Conservation (phyloP, 2,329 filamentous ascomycete genomes). For the Claviceps quebecensis region DNA sequence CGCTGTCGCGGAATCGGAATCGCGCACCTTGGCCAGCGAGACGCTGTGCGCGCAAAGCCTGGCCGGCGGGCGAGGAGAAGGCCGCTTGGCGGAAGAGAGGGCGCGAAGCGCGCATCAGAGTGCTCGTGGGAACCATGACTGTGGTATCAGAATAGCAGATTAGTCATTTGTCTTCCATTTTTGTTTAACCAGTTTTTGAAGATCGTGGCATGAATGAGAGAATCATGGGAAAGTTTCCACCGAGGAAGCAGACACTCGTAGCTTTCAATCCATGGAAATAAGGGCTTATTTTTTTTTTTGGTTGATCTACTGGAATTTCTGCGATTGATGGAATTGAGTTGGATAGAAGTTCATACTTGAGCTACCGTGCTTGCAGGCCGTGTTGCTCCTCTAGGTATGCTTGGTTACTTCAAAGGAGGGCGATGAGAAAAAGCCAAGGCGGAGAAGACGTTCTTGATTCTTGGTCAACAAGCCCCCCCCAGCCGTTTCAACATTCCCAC, state of each 20-base stretch:
- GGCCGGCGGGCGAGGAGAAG: conserved; percentile 12
- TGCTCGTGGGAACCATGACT: conserved; percentile 30
- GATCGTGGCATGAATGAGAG: background rate
- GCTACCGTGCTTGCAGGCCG: background rate
- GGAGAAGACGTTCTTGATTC: too few relatives aligned
- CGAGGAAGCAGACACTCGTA: background rate
- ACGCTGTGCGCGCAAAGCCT: conserved; percentile 33
- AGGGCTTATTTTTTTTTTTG: background rate
- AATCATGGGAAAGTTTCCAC: background rate
- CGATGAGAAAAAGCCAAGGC: background rate
- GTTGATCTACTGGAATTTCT: background rate
- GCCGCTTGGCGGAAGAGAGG: conserved; percentile 40
- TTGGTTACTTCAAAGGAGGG: background rate
- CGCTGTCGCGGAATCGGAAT: conserved; percentile 26
- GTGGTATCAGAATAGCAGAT: background rate
- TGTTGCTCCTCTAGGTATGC: background rate
- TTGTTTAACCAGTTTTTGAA: background rate
- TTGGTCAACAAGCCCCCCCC: too few relatives aligned
- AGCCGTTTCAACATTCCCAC: too few relatives aligned
- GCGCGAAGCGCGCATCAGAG: conserved; percentile 39
- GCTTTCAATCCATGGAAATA: background rate
- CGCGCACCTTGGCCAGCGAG: conserved; percentile 11
- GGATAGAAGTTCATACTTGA: background rate
- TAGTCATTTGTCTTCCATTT: background rate
- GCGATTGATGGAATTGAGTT: background rate